Evolutionary conservation across 73 alveolate species (phyloP).

Genomic region (Durusdinium trenchii): DNA sequence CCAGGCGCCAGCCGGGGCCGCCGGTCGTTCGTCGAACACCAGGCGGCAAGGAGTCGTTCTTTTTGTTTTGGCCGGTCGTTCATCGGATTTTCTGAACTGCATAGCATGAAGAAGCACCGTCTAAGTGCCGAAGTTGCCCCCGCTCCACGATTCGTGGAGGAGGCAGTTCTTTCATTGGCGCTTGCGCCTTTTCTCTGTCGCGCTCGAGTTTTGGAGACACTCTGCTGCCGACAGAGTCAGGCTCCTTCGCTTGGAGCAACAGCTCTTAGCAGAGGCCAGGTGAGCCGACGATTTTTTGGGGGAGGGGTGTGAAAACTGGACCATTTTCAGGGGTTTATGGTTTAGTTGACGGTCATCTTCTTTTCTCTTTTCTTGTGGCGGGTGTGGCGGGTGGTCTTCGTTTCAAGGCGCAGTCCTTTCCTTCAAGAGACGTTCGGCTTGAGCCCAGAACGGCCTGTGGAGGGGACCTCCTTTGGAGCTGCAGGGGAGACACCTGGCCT

Average conservation of each 20-base stretch:
- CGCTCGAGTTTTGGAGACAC: not conserved
- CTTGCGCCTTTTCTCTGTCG: not conserved
- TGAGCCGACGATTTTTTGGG: not conserved
- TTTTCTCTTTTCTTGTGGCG: not conserved
- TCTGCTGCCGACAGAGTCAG: not conserved
- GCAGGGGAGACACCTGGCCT: not conserved
- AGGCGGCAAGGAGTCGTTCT: not conserved
- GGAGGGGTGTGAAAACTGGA: not conserved
- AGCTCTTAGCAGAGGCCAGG: not conserved
- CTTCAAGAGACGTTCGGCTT: not conserved
- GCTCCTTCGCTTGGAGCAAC: not conserved
- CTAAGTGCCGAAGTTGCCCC: not conserved
- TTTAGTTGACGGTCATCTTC: not conserved
- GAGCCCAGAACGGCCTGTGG: not conserved
- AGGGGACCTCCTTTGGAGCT: not conserved
- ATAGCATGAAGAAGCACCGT: not conserved
- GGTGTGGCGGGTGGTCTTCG: not conserved
- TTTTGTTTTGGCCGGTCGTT: not conserved
- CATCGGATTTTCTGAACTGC: not conserved
- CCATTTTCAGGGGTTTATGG: not conserved
- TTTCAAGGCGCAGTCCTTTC: not conserved
- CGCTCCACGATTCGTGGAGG: not conserved
- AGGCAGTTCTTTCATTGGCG: not conserved
- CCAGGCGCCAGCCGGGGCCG: not conserved
- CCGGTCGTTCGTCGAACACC: not conserved